A percentile compares a stretch with the other conserved stretches of the same genome.
phyloP scores from a whole-genome alignment of 202 grass and related monocot species.

The Carex sylvatica region DNA sequence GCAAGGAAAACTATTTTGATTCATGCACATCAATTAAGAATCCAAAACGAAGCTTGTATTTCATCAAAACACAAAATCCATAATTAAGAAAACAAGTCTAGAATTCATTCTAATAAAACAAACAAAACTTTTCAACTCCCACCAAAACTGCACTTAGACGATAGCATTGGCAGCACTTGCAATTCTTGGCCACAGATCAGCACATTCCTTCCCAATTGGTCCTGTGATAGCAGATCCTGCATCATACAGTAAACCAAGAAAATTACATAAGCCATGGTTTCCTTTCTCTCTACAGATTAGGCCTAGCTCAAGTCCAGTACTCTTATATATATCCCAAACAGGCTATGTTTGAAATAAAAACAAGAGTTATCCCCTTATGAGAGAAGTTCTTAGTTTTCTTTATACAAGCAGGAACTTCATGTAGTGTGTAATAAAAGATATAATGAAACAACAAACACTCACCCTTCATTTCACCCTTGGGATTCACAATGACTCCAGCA shows the following conservation, averaged over 20 bases:
- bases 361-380: not conserved
- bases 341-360: too few relatives aligned
- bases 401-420: not conserved
- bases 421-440: not conserved
- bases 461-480: conserved; percentile 95
- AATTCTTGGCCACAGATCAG: conserved; percentile 92
- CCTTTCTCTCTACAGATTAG: not conserved
- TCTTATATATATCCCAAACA: not conserved
- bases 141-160: conserved; percentile 36
- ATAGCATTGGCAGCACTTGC: conserved; percentile 89
- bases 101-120: conserved; percentile 13
- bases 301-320: not conserved
- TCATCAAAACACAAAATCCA: not conserved
- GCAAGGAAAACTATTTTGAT: not conserved
- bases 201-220: conserved; percentile 89
- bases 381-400: not conserved
- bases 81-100: not conserved
- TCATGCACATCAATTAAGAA: not conserved
- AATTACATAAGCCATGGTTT: not conserved
- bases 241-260: too few relatives aligned
- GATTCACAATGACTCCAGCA: conserved; percentile 87
- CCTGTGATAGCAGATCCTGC: conserved; percentile 93
- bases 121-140: conserved; percentile 18
- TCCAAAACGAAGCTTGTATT: not conserved
- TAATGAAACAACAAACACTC: not conserved